phyloP scores from a whole-genome alignment of 768 basidiomycete genomes.

The Boletus reticuloceps region DNA sequence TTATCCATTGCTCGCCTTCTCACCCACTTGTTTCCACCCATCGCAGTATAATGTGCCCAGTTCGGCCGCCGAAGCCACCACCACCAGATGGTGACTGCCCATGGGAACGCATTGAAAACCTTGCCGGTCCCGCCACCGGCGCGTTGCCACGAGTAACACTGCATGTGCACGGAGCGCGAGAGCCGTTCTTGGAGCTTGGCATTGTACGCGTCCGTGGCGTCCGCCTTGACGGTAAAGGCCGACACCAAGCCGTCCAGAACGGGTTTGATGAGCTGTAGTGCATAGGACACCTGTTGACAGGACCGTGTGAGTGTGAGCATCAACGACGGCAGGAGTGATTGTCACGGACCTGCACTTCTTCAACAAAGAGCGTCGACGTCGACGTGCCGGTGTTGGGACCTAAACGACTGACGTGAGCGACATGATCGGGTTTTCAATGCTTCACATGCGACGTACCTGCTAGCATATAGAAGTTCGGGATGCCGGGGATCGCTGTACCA shows the following conservation, averaged over 20 bases:
- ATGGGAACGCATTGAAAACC: slow-evolving; percentile 40
- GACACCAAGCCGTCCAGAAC: slow-evolving; percentile 22
- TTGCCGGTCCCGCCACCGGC: slow-evolving; percentile 34
- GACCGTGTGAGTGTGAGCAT: background rate
- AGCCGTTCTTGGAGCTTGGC: slow-evolving; percentile 16
- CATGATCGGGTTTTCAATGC: background rate
- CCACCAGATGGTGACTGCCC: slow-evolving; percentile 33
- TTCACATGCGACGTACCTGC: slow-evolving; percentile 17
- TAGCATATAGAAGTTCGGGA: slow-evolving; percentile 37
- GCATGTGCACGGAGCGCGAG: slow-evolving; percentile 20
- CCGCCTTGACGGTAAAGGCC: slow-evolving; percentile 22
- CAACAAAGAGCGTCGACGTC: slow-evolving; percentile 25
- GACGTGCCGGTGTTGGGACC: slow-evolving; percentile 29
- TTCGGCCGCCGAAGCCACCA: slow-evolving; percentile 33
- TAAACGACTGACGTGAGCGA: slow-evolving; percentile 2
- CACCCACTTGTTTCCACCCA: slow-evolving; percentile 40
- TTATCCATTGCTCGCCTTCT: slow-evolving; percentile 4
- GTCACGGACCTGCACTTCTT: slow-evolving; percentile 28
- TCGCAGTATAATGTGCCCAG: slow-evolving; percentile 35
- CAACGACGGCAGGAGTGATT: background rate
- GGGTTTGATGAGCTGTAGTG: slow-evolving; percentile 29
- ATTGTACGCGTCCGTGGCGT: slow-evolving; percentile 29
- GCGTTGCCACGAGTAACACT: slow-evolving; percentile 43
- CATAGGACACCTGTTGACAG: slow-evolving; percentile 24
- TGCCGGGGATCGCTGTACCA: slow-evolving; percentile 33